Evolutionary conservation across 2,329 filamentous ascomycete genomes (phyloP), one percentile per base, ranked within the genome.

Genomic region (Fusarium brachygibbosum): DNA sequence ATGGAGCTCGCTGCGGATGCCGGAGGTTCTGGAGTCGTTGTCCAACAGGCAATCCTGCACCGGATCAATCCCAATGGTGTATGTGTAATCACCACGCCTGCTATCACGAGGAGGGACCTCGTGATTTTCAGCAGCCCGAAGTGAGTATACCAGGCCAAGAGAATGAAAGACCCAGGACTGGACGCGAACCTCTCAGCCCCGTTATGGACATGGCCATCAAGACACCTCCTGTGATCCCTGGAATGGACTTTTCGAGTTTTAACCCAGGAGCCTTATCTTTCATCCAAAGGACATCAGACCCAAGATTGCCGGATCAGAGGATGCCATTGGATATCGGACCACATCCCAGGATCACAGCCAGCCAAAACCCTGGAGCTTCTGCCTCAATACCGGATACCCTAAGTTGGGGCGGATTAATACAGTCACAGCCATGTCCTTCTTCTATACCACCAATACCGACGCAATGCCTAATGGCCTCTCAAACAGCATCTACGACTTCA

Each of bases 1-100:
- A 82, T 74, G 85, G 84, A 60, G 80, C 83, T 32, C 83, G 82
- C 63, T 89, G 87, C 66, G 87, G 87, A 74, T 89, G 87, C 70
- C 86, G 87, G 69, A 86, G 86, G 53, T 89, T 89, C 78, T 89
- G 86, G 86, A 83, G 82, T 72, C 83, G 83, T 64, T 78, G 78
- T 56, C 70, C 76, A 55, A 68, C 75, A 45, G 78, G 73, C 32
- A 75, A 77, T 49, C 74, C 79, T 46, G 74, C 78, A 41, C 69
- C 76, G 55, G 83, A 83, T 54, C 82, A 87, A 72, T 72, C 80
- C 29, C 79, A 80, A 63, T 87, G 83, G 82, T 89, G 87, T 78
- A 88, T 89, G 87, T 89, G 87, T 73, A 85, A 84, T 53, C 87
- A 89, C 70, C 87, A 89, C 76, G 87, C 87, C 54, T 89, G 87